Percentiles rank a stretch among this genome's conserved stretches.
phyloP scores from a whole-genome alignment of 1,139 yeast species.

The Pneumocystis canis region DNA sequence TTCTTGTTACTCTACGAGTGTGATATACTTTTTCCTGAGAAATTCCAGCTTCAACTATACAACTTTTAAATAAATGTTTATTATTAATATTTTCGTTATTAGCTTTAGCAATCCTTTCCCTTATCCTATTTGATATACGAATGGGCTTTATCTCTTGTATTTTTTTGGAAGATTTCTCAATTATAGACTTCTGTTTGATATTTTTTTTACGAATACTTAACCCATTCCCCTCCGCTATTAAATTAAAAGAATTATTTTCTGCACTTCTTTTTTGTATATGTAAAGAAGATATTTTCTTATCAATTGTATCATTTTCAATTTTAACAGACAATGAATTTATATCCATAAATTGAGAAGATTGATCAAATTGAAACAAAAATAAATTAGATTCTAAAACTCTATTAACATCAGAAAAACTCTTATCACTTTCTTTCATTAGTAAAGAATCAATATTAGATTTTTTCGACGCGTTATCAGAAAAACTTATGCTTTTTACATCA shows the following conservation, averaged over 20 bases:
- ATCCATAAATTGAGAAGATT: neutral
- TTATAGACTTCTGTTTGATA: neutral
- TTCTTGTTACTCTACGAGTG: neutral
- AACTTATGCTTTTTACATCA: neutral
- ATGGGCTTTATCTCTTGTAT: neutral
- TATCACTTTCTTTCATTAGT: neutral
- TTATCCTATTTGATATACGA: neutral
- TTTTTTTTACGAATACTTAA: neutral
- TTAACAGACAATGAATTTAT: neutral
- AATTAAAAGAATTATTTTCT: neutral
- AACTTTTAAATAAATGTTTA: neutral
- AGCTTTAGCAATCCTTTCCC: neutral
- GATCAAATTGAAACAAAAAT: neutral
- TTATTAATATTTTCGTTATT: neutral
- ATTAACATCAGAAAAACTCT: neutral
- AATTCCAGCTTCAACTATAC: neutral
- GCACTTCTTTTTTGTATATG: neutral
- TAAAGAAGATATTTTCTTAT: neutral
- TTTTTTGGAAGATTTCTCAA: neutral
- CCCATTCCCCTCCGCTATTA: neutral
- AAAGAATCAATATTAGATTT: neutral
- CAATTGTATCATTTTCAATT: neutral
- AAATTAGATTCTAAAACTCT: neutral
- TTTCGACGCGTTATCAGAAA: neutral
- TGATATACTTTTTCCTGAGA: neutral